These are phyloP conservation scores for Pythium phragmiticola DNA, from an alignment of 352 stramenopile genomes.

Conservation along the genomic window DNA sequence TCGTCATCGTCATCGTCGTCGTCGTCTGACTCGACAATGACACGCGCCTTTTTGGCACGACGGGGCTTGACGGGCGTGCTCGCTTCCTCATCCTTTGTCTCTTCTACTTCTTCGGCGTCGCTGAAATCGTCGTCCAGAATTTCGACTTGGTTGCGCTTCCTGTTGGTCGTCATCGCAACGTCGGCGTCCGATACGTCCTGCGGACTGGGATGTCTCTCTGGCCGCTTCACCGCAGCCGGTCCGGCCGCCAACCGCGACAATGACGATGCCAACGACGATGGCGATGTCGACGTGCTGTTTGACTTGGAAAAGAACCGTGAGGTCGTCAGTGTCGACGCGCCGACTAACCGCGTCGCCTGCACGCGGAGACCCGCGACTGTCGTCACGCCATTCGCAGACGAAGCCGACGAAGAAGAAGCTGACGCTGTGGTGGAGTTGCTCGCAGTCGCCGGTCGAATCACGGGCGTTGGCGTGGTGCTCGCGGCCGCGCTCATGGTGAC, in stretches of 20 bases:
- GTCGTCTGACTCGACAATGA: conserved; percentile 64
- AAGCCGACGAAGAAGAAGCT: neutral
- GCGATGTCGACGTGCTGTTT: neutral
- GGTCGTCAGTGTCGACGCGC: conserved; percentile 13
- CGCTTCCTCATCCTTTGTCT: conserved; percentile 39
- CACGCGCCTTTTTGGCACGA: conserved; percentile 47
- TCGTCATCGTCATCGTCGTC: conserved; percentile 38
- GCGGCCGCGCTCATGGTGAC: conserved; percentile 37
- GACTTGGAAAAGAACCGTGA: conserved; percentile 25
- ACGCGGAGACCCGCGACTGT: conserved; percentile 27
- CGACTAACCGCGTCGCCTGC: conserved; percentile 26
- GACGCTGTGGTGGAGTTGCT: neutral
- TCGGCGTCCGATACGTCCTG: conserved; percentile 34
- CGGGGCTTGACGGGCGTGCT: conserved; percentile 36
- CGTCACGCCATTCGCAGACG: conserved; percentile 15
- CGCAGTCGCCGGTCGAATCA: neutral
- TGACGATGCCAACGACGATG: conserved; percentile 1
- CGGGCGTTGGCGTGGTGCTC: conserved; percentile 12
- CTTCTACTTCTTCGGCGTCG: conserved; percentile 26
- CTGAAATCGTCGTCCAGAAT: conserved; percentile 33
- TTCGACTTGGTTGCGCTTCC: conserved; percentile 29
- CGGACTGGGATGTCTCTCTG: conserved; percentile 27
- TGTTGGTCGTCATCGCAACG: conserved; percentile 14
- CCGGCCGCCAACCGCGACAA: conserved; percentile 12
- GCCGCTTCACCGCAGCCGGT: conserved; percentile 5